Evolutionary conservation across 139 green algal species (phyloP).

Genomic region (Tetraselmis striata): DNA sequence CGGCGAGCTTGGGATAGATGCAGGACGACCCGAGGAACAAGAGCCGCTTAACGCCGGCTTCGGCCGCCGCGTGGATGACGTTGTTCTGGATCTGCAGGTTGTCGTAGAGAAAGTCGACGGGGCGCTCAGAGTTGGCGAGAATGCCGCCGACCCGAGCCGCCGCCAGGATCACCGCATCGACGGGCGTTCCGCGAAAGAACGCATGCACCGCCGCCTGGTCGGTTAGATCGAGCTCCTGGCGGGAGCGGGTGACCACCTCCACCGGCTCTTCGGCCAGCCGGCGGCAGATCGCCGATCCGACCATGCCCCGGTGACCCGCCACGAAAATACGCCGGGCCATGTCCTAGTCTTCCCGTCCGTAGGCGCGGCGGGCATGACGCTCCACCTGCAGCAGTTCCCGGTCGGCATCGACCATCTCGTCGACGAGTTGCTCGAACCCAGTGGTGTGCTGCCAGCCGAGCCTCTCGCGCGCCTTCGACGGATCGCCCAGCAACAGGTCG

Average conservation of each 20-base stretch:
- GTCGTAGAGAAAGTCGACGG: constrained; percentile 36
- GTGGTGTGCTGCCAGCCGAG: constrained; percentile 48
- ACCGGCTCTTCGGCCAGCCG: too few species aligned
- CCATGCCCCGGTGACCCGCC: too few species aligned
- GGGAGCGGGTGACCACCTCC: constrained; percentile 18
- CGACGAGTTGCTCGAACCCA: constrained; percentile 36
- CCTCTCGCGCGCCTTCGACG: constrained; percentile 42
- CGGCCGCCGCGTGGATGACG: constrained; percentile 29
- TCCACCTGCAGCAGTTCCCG: too few species aligned
- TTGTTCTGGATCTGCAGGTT: constrained; percentile 38
- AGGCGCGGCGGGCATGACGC: too few species aligned
- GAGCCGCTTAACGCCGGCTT: constrained; percentile 30
- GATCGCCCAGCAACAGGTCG: constrained; percentile 59
- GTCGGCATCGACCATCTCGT: constrained; percentile 69
- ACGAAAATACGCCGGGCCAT: too few species aligned
- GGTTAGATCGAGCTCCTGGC: constrained; percentile 35
- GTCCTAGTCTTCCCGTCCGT: too few species aligned
- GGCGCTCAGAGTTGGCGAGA: constrained; percentile 31
- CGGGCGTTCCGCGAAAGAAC: constrained; percentile 23
- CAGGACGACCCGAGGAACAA: constrained; percentile 42
- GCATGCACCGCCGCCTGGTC: constrained; percentile 24
- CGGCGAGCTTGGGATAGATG: constrained; percentile 40
- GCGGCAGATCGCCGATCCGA: too few species aligned
- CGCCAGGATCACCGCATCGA: constrained; percentile 31
- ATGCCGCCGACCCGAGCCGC: constrained; percentile 40